phyloP scores from a whole-genome alignment of 768 basidiomycete genomes.

The Suillus americanus region DNA sequence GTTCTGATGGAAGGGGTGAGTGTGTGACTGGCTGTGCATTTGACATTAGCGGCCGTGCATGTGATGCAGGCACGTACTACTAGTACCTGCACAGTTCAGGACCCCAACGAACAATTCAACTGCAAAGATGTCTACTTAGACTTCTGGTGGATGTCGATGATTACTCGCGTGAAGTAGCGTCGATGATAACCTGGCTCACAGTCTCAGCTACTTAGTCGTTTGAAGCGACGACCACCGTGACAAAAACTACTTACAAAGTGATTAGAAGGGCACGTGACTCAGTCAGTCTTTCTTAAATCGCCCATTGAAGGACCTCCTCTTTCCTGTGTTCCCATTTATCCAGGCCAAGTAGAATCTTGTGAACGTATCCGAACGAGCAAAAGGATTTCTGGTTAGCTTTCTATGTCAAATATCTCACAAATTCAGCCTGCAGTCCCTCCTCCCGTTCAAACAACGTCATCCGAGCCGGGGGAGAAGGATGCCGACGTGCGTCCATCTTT shows the following conservation, averaged over 20 bases:
- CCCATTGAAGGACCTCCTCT: background rate
- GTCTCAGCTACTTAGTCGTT: background rate
- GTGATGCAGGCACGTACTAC: background rate
- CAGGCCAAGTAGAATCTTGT: background rate
- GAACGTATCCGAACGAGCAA: background rate
- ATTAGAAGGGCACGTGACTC: background rate
- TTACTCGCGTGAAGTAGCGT: background rate
- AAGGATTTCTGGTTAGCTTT: background rate
- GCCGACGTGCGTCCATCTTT: conserved; percentile 24
- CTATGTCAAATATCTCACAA: conserved; percentile 34
- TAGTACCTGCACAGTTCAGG: background rate
- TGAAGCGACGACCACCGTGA: background rate
- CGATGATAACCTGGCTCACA: background rate
- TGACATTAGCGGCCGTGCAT: background rate
- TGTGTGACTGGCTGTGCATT: background rate
- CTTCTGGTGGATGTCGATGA: background rate
- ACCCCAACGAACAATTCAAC: background rate
- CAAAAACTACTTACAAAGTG: background rate
- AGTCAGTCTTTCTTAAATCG: background rate
- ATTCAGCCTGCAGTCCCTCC: conserved; percentile 24
- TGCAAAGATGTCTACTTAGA: background rate
- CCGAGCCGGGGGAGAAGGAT: conserved; percentile 29
- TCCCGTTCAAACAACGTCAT: conserved; percentile 24
- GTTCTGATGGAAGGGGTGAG: background rate
- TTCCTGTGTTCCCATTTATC: background rate